Conservation (phyloP, 306 rosid genomes). For the Medicago arabica region DNA sequence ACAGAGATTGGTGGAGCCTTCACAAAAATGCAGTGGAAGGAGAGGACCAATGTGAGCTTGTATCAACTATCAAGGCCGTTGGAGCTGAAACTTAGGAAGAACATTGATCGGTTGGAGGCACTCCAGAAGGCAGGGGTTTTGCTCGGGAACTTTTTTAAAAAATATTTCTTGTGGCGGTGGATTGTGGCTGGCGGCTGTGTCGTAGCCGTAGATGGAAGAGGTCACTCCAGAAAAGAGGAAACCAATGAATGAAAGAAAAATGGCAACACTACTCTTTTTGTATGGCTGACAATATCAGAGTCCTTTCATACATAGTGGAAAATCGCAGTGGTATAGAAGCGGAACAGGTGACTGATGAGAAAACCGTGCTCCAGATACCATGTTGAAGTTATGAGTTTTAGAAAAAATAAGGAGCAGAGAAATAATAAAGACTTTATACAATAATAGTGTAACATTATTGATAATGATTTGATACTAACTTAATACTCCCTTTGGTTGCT, state of each 20-base stretch:
- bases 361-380: background rate
- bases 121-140: background rate
- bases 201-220: background rate
- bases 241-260: background rate
- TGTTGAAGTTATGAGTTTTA: background rate
- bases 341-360: background rate
- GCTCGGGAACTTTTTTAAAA: background rate
- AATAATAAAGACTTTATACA: background rate
- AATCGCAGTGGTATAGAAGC: background rate
- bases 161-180: background rate
- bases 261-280: background rate
- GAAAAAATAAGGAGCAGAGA: background rate
- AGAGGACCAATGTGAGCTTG: background rate
- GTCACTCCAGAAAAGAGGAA: background rate
- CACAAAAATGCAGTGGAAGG: background rate
- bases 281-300: background rate
- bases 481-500: background rate
- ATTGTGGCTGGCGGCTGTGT: background rate
- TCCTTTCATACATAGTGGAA: background rate
- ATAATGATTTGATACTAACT: background rate
- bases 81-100: background rate
- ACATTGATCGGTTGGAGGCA: background rate
- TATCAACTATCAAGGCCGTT: background rate
- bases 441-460: background rate
- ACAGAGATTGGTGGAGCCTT: background rate